A percentile compares a stretch with the other conserved stretches of the same genome.
phyloP scores from a whole-genome alignment of 805 yeast species.

The Barnettozyma siamensis region DNA sequence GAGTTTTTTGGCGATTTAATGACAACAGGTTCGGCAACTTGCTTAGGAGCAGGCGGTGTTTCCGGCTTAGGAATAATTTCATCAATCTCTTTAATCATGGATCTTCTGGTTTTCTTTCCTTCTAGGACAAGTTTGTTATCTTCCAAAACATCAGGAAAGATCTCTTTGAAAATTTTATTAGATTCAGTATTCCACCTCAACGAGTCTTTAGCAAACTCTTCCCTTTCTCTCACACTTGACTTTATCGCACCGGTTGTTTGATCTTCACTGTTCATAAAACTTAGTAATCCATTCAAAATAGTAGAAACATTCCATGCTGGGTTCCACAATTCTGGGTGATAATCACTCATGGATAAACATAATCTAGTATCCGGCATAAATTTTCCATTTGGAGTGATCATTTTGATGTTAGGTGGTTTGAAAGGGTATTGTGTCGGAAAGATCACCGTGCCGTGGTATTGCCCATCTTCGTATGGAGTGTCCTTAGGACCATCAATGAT shows the following conservation, averaged over 20 bases:
- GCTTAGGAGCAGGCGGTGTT: background rate
- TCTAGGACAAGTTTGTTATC: background rate
- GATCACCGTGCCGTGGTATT: slow-evolving; percentile 77
- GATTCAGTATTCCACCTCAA: slow-evolving; percentile 25
- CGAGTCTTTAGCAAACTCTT: slow-evolving; percentile 49
- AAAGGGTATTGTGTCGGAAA: slow-evolving; percentile 85
- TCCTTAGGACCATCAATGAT: slow-evolving; percentile 87
- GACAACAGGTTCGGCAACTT: background rate
- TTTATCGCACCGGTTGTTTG: slow-evolving; percentile 74
- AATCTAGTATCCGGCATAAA: slow-evolving; percentile 70
- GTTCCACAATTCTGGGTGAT: slow-evolving; percentile 91
- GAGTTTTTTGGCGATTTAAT: background rate
- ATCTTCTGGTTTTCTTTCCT: background rate
- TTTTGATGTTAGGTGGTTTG: slow-evolving; percentile 80
- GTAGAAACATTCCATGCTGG: slow-evolving; percentile 94
- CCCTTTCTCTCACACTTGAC: slow-evolving; percentile 48
- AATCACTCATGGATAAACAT: slow-evolving; percentile 86
- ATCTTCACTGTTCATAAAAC: slow-evolving; percentile 87
- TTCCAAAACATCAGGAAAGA: slow-evolving; percentile 45
- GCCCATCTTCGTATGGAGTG: slow-evolving; percentile 80
- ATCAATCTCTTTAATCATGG: slow-evolving; percentile 3
- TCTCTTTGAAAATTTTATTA: slow-evolving; percentile 40
- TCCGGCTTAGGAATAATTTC: too few relatives aligned
- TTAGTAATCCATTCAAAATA: slow-evolving; percentile 75
- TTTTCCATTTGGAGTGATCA: slow-evolving; percentile 86